phyloP scores from a whole-genome alignment of 2,329 filamentous ascomycete species.

The Fusarium oligoseptatum region DNA sequence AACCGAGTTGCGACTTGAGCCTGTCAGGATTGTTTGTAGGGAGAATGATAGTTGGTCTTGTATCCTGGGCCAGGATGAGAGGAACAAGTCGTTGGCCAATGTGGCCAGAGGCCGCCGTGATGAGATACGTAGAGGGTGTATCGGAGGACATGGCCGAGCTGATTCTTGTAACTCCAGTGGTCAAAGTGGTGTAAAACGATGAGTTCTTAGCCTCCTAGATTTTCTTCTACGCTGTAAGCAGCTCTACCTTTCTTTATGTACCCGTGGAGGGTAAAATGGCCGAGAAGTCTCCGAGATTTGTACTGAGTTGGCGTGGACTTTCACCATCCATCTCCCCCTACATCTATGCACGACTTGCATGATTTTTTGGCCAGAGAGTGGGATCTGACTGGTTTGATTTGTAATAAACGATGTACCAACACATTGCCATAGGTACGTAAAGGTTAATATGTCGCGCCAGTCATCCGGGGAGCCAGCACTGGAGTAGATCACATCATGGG shows the following conservation, averaged over 20 bases:
- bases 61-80: slow-evolving; percentile 20
- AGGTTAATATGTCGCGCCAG: not conserved
- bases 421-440: not conserved
- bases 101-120: slow-evolving; percentile 27
- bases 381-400: not conserved
- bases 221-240: not conserved
- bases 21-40: slow-evolving; percentile 17
- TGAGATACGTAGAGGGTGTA: slow-evolving; percentile 16
- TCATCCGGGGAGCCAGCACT: not conserved
- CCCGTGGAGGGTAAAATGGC: not conserved
- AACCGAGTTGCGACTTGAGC: slow-evolving; percentile 8
- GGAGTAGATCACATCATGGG: not conserved
- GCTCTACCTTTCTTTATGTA: not conserved
- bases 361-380: not conserved
- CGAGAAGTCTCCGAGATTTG: slow-evolving; percentile 1
- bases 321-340: not conserved
- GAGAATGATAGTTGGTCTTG: slow-evolving; percentile 14
- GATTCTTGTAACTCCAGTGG: not conserved
- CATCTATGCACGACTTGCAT: not conserved
- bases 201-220: not conserved
- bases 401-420: not conserved
- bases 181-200: not conserved
- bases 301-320: not conserved
- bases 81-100: slow-evolving; percentile 28
- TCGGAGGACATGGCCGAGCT: slow-evolving; percentile 1